Evolutionary conservation across 1,139 yeast species (phyloP).

Genomic region (Debaryomyces udenii): DNA sequence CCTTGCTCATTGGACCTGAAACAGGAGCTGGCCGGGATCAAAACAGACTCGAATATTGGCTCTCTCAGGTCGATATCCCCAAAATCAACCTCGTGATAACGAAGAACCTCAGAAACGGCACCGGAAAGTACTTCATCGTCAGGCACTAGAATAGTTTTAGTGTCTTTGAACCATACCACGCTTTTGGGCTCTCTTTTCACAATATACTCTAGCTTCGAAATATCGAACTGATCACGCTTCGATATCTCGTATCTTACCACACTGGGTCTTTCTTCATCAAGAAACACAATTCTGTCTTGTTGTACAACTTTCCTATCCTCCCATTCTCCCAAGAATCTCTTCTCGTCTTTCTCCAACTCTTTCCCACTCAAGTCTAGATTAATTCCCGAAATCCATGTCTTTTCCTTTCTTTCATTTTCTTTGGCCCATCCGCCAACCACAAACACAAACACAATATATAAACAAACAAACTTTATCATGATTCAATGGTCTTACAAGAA

Average conservation of each 20-base stretch:
- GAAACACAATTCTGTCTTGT: not conserved
- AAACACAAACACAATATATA: not conserved
- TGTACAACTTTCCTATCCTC: not conserved
- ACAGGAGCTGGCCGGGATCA: slow-evolving; percentile 27
- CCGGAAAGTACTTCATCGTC: slow-evolving; percentile 12
- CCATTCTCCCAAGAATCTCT: slow-evolving; percentile 3
- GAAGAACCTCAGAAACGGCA: not conserved
- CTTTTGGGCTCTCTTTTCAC: slow-evolving; percentile 18
- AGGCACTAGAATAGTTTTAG: slow-evolving; percentile 24
- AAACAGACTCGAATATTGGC: slow-evolving; percentile 11
- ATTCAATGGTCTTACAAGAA: no score
- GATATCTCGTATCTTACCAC: slow-evolving; percentile 11
- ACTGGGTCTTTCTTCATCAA: slow-evolving; percentile 1
- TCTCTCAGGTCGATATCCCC: not conserved
- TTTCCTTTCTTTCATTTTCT: not conserved
- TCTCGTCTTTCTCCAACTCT: slow-evolving; percentile 8
- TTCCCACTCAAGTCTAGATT: slow-evolving; percentile 6
- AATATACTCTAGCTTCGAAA: slow-evolving; percentile 15
- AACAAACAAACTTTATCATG: no score
- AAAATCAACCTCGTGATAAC: slow-evolving; percentile 7
- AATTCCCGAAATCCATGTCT: slow-evolving; percentile 1
- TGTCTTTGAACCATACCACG: slow-evolving; percentile 23
- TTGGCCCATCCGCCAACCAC: not conserved
- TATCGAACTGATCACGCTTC: slow-evolving; percentile 11
- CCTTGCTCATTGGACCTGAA: slow-evolving; percentile 18